A percentile compares a stretch with the other conserved stretches of the same genome.
These are phyloP conservation scores for Kwoniella sp. DNA, from an alignment of 768 basidiomycete species.

Conservation along the genomic window DNA sequence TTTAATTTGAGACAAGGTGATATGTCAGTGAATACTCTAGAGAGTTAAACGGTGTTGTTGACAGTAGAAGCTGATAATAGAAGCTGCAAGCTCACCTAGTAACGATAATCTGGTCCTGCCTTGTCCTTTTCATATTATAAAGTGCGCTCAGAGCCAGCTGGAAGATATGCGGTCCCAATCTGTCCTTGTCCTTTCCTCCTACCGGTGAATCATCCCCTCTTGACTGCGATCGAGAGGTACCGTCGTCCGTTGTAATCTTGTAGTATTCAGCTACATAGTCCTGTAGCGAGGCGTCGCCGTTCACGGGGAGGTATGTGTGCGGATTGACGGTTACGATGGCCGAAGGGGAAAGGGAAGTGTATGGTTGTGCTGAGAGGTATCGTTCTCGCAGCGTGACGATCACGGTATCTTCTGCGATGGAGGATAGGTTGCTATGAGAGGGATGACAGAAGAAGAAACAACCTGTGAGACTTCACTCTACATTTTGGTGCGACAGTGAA, in stretches of 20 bases:
- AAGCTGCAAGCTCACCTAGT: constrained; percentile 73
- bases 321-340: constrained; percentile 86
- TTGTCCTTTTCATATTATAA: constrained; percentile 92
- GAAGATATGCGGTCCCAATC: constrained; percentile 79
- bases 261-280: constrained; percentile 86
- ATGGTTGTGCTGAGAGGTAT: constrained; percentile 52
- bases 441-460: background rate
- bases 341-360: constrained; percentile 59
- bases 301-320: constrained; percentile 81
- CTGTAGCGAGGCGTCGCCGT: constrained; percentile 78
- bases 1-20: constrained; percentile 50
- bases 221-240: constrained; percentile 18
- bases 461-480: too few species aligned
- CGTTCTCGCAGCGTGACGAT: constrained; percentile 55
- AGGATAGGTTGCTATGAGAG: constrained; percentile 31
- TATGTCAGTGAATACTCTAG: too few species aligned
- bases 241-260: constrained; percentile 61
- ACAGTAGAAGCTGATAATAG: too few species aligned
- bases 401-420: constrained; percentile 53
- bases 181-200: constrained; percentile 57
- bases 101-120: constrained; percentile 87
- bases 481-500: too few species aligned
- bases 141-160: constrained; percentile 87
- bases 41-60: too few species aligned
- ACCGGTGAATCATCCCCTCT: constrained; percentile 54